Evolutionary conservation across 768 basidiomycete genomes (phyloP), one percentile per base, ranked within the genome.

Genomic region (Boletus bicolor): DNA sequence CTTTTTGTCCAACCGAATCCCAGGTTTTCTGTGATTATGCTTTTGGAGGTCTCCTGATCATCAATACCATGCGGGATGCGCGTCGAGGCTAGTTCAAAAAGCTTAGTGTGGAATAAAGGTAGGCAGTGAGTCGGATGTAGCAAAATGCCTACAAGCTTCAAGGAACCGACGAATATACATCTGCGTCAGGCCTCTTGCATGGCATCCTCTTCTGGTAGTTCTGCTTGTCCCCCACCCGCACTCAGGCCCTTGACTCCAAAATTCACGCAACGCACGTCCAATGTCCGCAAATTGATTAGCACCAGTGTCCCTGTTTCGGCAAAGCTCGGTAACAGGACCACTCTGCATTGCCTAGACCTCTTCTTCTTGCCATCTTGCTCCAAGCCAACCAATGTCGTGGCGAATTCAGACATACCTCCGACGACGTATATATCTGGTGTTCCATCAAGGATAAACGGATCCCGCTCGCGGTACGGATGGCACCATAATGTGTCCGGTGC

Each of bases 401-500:
- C 82, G 64, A 98, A 98, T 56, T 75, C 75, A 32, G 87, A 85
- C 73, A 98, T 95, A 57, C 91, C 91, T 35, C 97, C 97, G n/a
- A 95, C 78, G 61, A 95, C 77, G 70, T 98, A 98, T 30, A 98
- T 72, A 67, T 97, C 85, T 15, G 97, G 97, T 9, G 92, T 87
- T 66, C 86, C 80, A n/a, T 75, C 64, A 34, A 99, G 79, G 53
- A 97, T 78, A 73, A 99, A 99, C 0, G 97, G 97, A 67, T 99
- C 97, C 17, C 77, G 75, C 30, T 82, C 78, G 48, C 89, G 83
- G 75, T 89, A 98, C 17, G 97, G 97, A 70, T 98, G 95, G 64
- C 97, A 98, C 94, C 94, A 98, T 4, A 99, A 79, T 1, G 97
- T 99, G 72, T 99, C 97, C 28, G 97, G 97, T 26, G 96, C 96